Percentiles rank a stretch among this genome's conserved stretches.
Conservation (phyloP, 148 eudicot genomes). For the Chenopodium suecicum region DNA sequence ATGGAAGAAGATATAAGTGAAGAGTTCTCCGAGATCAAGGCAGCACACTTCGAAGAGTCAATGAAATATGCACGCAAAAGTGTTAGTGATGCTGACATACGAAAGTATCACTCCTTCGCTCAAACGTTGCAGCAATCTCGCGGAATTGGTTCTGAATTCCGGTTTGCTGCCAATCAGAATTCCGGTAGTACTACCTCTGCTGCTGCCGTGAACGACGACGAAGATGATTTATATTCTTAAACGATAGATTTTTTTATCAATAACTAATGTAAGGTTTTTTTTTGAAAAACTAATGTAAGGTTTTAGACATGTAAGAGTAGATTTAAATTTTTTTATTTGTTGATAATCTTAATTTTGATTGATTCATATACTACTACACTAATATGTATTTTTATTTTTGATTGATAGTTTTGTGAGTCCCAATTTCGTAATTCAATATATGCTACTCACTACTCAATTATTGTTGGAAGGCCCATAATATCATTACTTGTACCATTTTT, state of each 20-base stretch:
- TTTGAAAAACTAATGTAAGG: not conserved
- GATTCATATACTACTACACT: too few relatives aligned
- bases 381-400: not conserved
- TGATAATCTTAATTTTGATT: not conserved
- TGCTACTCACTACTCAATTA: not conserved
- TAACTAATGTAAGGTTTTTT: not conserved
- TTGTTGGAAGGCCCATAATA: too few relatives aligned
- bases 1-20: slow-evolving; percentile 72
- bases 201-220: slow-evolving; percentile 43
- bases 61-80: slow-evolving; percentile 77
- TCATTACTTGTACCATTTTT: too few relatives aligned
- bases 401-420: not conserved
- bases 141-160: slow-evolving; percentile 66
- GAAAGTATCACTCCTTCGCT: slow-evolving; percentile 71
- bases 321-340: not conserved
- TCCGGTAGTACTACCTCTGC: slow-evolving; percentile 27
- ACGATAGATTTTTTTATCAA: too few relatives aligned
- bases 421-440: not conserved
- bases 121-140: slow-evolving; percentile 74
- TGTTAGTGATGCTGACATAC: slow-evolving; percentile 72
- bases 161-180: slow-evolving; percentile 43
- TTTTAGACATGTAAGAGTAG: not conserved
- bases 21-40: slow-evolving; percentile 58
- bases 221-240: slow-evolving; percentile 62
- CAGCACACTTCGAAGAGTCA: slow-evolving; percentile 78